A percentile compares a stretch with the other conserved stretches of the same genome.
phyloP scores from a whole-genome alignment of 2,329 filamentous ascomycete species.

The Ascochyta lentis region DNA sequence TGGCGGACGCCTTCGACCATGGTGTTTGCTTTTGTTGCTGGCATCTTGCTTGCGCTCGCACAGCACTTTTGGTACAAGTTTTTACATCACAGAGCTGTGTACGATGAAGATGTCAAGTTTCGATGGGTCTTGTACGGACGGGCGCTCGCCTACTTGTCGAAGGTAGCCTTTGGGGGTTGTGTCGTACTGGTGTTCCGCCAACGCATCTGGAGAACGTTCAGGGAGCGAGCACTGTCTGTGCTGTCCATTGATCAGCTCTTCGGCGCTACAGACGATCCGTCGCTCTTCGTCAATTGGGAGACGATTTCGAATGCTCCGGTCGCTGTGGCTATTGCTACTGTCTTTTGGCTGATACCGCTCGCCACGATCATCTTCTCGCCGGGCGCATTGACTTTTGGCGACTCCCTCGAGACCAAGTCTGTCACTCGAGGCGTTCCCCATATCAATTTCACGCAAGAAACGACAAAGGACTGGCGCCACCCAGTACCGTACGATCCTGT shows the following conservation, averaged over 20 bases:
- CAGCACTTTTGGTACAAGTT: constrained; percentile 44
- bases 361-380: constrained; percentile 50
- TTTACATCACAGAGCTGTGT: constrained; percentile 35
- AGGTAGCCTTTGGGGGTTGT: constrained; percentile 44
- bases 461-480: constrained; percentile 38
- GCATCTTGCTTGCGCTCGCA: constrained; percentile 37
- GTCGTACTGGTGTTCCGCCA: constrained; percentile 43
- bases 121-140: constrained; percentile 44
- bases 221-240: constrained; percentile 40
- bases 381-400: constrained; percentile 47
- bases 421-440: constrained; percentile 29
- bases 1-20: constrained; percentile 48
- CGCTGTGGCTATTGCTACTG: constrained; percentile 34
- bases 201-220: constrained; percentile 46
- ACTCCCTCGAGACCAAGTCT: constrained; percentile 25
- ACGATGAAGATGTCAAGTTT: constrained; percentile 40
- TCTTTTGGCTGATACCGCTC: constrained; percentile 46
- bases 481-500: constrained; percentile 21
- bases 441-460: constrained; percentile 43
- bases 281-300: constrained; percentile 44
- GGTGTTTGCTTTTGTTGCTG: constrained; percentile 34
- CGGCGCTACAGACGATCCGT: constrained; percentile 43
- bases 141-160: constrained; percentile 44
- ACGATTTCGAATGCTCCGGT: constrained; percentile 37
- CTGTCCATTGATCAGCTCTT: constrained; percentile 47